A percentile compares a stretch with the other conserved stretches of the same genome.
phyloP scores from a whole-genome alignment of 257 asterid genomes.

The Capsicum pubescens region DNA sequence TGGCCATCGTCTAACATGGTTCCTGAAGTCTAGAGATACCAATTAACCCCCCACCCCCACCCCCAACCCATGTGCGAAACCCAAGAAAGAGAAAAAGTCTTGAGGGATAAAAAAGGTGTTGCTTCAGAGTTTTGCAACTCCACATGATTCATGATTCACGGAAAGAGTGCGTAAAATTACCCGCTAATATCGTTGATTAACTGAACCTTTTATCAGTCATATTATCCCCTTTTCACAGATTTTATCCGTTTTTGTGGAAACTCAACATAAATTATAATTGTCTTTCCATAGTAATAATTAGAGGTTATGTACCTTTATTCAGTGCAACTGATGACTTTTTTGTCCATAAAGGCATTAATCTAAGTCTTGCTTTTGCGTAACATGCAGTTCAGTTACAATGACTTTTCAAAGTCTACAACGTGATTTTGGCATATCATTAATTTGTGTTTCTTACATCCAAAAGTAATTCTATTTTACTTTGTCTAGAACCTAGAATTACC shows the following conservation, averaged over 20 bases:
- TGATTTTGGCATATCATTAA: conserved; percentile 15
- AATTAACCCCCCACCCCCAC: neutral
- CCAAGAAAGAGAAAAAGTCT: too few relatives aligned
- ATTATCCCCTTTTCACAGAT: neutral
- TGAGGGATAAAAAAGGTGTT: neutral
- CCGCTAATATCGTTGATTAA: conserved; percentile 14
- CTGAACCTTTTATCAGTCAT: neutral
- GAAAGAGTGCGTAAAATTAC: neutral
- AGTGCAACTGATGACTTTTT: conserved; percentile 3
- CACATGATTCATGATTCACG: neutral
- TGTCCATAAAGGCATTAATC: neutral
- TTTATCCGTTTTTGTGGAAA: neutral
- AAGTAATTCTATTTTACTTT: neutral
- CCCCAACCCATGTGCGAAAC: neutral
- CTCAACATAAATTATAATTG: neutral
- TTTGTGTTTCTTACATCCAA: neutral
- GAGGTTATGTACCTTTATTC: neutral
- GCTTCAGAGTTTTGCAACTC: neutral
- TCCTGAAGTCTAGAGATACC: neutral
- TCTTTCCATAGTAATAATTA: conserved; percentile 1
- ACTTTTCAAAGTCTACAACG: conserved; percentile 5
- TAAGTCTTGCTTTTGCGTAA: too few relatives aligned
- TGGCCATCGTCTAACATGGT: neutral
- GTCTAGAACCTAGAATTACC: neutral
- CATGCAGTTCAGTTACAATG: neutral